Percentiles rank a stretch among this genome's conserved stretches.
These are phyloP conservation scores for Calonectria montana DNA, from an alignment of 2,329 filamentous ascomycete genomes.

Conservation along the genomic window DNA sequence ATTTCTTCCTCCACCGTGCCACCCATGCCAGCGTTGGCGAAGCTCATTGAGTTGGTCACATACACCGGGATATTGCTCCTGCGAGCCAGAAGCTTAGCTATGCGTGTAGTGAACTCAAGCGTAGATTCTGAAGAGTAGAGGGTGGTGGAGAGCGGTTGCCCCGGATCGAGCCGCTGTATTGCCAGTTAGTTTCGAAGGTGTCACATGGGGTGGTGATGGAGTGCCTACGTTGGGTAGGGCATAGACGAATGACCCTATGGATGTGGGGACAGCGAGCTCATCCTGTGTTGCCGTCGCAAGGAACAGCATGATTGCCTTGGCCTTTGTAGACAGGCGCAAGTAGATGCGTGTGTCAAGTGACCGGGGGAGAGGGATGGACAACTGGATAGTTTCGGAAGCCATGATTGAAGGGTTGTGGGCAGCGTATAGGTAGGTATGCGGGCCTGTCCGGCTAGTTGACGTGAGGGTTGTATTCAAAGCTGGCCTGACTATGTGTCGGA, in stretches of 20 bases:
- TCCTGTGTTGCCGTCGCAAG: slow-evolving; percentile 68
- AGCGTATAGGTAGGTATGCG: not conserved
- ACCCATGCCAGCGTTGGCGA: slow-evolving; percentile 78
- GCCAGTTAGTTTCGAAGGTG: slow-evolving; percentile 23
- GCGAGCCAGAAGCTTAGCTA: slow-evolving; percentile 86
- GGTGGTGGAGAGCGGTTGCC: slow-evolving; percentile 79
- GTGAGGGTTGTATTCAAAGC: not conserved
- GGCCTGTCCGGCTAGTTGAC: not conserved
- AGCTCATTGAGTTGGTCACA: slow-evolving; percentile 87
- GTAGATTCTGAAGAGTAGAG: slow-evolving; percentile 82
- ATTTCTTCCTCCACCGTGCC: slow-evolving; percentile 93
- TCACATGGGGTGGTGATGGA: slow-evolving; percentile 11
- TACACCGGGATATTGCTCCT: slow-evolving; percentile 82
- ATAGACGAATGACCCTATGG: slow-evolving; percentile 92
- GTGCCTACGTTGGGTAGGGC: slow-evolving; percentile 84
- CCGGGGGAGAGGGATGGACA: slow-evolving; percentile 71
- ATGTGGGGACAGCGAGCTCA: slow-evolving; percentile 60
- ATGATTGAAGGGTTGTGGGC: slow-evolving; percentile 27
- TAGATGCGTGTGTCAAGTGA: slow-evolving; percentile 72
- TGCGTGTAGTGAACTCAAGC: slow-evolving; percentile 85
- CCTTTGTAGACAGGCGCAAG: slow-evolving; percentile 67
- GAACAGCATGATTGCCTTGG: slow-evolving; percentile 70
- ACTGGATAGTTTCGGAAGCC: slow-evolving; percentile 48
- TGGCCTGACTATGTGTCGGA: not conserved
- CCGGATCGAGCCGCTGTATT: slow-evolving; percentile 61